Percentiles rank a stretch among this genome's conserved stretches.
Evolutionary conservation across 768 basidiomycete species (phyloP).

Genomic region (Xerocomellus dryophilus): DNA sequence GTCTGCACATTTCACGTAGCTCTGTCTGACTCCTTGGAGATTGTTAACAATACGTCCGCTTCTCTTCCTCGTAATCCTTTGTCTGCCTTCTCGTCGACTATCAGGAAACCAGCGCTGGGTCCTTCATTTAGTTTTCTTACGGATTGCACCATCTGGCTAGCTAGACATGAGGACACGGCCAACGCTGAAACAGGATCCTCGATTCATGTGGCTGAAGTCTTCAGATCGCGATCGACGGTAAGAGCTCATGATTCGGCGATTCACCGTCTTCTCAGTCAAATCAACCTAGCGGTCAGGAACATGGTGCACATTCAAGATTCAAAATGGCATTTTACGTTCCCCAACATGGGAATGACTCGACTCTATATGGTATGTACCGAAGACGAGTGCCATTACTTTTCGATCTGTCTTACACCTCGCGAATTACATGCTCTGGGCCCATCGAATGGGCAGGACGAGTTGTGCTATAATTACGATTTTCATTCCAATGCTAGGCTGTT

Average conservation of each 20-base stretch:
- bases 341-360: background rate
- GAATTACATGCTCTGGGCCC: background rate
- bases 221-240: slow-evolving; percentile 44
- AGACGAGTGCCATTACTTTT: background rate
- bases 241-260: background rate
- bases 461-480: background rate
- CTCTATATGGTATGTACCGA: background rate
- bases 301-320: slow-evolving; percentile 41
- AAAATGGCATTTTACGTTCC: slow-evolving; percentile 29
- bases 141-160: slow-evolving; percentile 74
- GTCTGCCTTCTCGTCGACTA: slow-evolving; percentile 35
- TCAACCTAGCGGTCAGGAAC: slow-evolving; percentile 35
- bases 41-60: slow-evolving; percentile 56
- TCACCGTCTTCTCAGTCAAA: background rate
- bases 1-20: background rate
- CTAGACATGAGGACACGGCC: slow-evolving; percentile 21
- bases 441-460: background rate
- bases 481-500: background rate
- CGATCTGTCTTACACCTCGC: background rate
- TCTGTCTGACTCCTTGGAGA: slow-evolving; percentile 36
- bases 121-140: slow-evolving; percentile 71
- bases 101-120: slow-evolving; percentile 68
- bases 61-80: slow-evolving; percentile 31
- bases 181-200: slow-evolving; percentile 18
- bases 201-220: slow-evolving; percentile 39